A percentile compares a stretch with the other conserved stretches of the same genome.
Evolutionary conservation across 139 green algal genomes (phyloP).

Genomic region (Spirogloea muscicola): DNA sequence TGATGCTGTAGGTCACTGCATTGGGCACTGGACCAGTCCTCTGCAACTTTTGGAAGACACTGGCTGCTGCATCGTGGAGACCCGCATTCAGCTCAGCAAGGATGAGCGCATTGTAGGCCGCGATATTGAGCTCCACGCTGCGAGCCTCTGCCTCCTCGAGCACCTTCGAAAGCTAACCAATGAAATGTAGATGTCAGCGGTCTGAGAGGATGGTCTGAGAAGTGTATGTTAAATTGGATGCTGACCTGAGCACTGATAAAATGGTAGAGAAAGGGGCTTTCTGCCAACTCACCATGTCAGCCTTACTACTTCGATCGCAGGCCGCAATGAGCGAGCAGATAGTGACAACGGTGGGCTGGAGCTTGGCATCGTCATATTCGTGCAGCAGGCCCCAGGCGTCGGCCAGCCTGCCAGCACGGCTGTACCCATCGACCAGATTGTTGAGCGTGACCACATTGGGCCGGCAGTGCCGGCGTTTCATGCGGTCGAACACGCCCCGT

Average conservation of each 20-base stretch:
- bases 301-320: too few species aligned
- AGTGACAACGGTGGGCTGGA: slow-evolving; percentile 21
- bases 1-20: slow-evolving; percentile 13
- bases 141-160: slow-evolving; percentile 13
- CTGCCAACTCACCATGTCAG: too few species aligned
- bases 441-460: slow-evolving; percentile 40
- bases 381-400: slow-evolving; percentile 17
- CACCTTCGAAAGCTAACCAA: too few species aligned
- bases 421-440: slow-evolving; percentile 6
- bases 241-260: too few species aligned
- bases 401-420: slow-evolving; percentile 10
- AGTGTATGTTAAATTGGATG: too few species aligned
- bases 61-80: neutral
- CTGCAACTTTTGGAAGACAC: slow-evolving; percentile 12
- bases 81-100: neutral
- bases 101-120: slow-evolving; percentile 29
- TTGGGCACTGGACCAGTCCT: neutral
- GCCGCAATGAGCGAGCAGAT: slow-evolving; percentile 12
- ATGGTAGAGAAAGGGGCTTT: too few species aligned
- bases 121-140: slow-evolving; percentile 20
- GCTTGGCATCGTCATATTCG: too few species aligned
- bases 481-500: slow-evolving; percentile 3
- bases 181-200: too few species aligned
- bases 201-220: too few species aligned
- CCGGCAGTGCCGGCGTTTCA: neutral